A percentile compares a stretch with the other conserved stretches of the same genome.
Evolutionary conservation across 164 flowering plant genomes (phyloP).

Genomic region (Santalum album): DNA sequence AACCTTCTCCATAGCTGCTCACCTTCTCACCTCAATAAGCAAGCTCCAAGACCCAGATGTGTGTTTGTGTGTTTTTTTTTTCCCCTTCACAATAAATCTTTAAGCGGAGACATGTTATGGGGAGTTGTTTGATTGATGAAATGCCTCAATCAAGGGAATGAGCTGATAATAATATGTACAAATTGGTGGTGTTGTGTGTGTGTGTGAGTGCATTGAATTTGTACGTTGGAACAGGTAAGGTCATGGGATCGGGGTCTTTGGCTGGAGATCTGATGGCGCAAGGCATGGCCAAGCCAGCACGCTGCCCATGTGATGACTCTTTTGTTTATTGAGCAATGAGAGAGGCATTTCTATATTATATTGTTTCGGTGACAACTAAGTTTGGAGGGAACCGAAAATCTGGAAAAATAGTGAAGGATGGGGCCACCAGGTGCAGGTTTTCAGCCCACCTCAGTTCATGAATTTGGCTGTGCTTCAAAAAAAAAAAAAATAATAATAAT

Average conservation of each 20-base stretch:
- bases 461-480: no score
- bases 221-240: no score
- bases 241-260: no score
- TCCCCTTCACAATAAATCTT: background rate
- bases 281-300: conserved; percentile 28
- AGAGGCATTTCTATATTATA: background rate
- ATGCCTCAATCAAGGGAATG: background rate
- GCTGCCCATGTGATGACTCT: conserved; percentile 30
- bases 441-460: no score
- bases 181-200: no score
- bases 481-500: no score
- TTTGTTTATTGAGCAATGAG: conserved; percentile 20
- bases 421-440: no score
- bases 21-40: background rate
- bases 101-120: conserved; percentile 3
- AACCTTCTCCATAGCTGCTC: conserved; percentile 6
- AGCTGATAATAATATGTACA: background rate
- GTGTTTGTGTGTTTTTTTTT: background rate
- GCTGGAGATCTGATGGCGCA: background rate
- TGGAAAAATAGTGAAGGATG: no score
- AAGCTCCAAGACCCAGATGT: background rate
- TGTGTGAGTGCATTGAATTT: background rate
- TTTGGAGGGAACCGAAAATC: background rate
- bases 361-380: conserved; percentile 11
- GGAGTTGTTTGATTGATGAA: conserved; percentile 13